phyloP scores from a whole-genome alignment of 176 grass and related monocot genomes.

The Triticum urartu region DNA sequence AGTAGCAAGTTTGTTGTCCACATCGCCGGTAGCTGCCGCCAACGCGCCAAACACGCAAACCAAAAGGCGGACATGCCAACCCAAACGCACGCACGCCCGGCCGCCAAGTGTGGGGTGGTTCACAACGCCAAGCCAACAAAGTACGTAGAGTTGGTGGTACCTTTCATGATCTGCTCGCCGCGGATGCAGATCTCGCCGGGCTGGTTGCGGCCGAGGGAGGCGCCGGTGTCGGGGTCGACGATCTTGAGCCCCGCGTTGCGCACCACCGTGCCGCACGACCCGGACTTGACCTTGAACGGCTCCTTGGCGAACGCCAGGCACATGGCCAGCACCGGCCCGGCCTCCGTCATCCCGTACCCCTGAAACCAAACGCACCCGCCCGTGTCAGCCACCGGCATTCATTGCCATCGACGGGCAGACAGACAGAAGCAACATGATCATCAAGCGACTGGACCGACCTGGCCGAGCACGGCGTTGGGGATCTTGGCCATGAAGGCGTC shows the following conservation, averaged over 20 bases:
- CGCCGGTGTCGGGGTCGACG: conserved; percentile 75
- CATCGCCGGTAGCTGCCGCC: background rate
- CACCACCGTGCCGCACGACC: conserved; percentile 90
- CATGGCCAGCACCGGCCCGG: conserved; percentile 83
- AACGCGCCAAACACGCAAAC: background rate
- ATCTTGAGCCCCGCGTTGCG: conserved; percentile 77
- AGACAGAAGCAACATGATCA: no score
- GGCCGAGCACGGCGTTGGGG: conserved; percentile 74
- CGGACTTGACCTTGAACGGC: conserved; percentile 71
- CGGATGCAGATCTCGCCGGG: conserved; percentile 92
- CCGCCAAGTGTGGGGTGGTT: background rate
- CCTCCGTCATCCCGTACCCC: conserved; percentile 93
- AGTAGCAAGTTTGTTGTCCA: background rate
- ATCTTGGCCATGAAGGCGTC: conserved; percentile 85
- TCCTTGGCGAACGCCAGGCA: conserved; percentile 88
- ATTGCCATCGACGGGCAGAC: background rate
- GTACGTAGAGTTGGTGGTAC: conserved; percentile 6
- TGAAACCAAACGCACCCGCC: background rate
- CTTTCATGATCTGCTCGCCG: conserved; percentile 95
- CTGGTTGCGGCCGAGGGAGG: conserved; percentile 55
- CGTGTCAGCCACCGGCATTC: background rate
- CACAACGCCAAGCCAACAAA: background rate
- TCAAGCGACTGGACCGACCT: conserved; percentile 23
- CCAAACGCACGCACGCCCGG: no score
- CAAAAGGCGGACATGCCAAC: background rate